Evolutionary conservation across 2,329 filamentous ascomycete genomes (phyloP), one percentile per base, ranked within the genome.

Genomic region (Samsoniella hepiali): DNA sequence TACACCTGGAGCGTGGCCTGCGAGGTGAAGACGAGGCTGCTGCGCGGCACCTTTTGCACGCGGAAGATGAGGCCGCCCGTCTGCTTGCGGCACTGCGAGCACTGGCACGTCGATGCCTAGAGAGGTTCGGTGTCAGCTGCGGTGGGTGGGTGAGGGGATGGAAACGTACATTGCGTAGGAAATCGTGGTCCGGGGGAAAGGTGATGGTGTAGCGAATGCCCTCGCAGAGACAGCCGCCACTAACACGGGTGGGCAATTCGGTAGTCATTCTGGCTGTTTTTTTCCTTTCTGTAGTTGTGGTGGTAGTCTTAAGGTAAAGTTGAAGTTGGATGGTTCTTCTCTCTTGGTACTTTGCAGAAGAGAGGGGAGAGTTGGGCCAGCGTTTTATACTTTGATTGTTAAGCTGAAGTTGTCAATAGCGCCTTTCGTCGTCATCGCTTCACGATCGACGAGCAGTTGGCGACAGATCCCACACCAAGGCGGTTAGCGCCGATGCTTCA

Each of bases 31-130:
- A 64, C 67, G 29, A 83, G 69, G 49, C 74, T 70, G 3, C 65
- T 70, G 60, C 68, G 53, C 5, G 75, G 75, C 0, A 82, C 67
- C 5, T 62, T 68, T 68, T 83, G 77, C 56, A 75, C 71, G 62
- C 74, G 71, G 65, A 78, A 74, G 67, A 83, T 71, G 60, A 85
- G 75, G 4, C 77, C 70, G 58, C 82, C 82, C 8, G 80, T 80
- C 64, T 79, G 76, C 63, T 81, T 81, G 69, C 83, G 81, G 71
- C 82, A 84, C 69, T 84, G 82, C 7, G 79, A 81, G 73, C 83
- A 85, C 67, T 85, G 82, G 69, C 82, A 86, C 7, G 79, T 82
- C 53, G 72, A 70, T 65, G 75, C 75, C 79, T 81, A 65, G 32
- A 56, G 64, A 22, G 62, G 44, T 58, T 56, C 27, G 3, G 2